phyloP scores from a whole-genome alignment of 495 filamentous ascomycete species.

The Annulohypoxylon stygium region DNA sequence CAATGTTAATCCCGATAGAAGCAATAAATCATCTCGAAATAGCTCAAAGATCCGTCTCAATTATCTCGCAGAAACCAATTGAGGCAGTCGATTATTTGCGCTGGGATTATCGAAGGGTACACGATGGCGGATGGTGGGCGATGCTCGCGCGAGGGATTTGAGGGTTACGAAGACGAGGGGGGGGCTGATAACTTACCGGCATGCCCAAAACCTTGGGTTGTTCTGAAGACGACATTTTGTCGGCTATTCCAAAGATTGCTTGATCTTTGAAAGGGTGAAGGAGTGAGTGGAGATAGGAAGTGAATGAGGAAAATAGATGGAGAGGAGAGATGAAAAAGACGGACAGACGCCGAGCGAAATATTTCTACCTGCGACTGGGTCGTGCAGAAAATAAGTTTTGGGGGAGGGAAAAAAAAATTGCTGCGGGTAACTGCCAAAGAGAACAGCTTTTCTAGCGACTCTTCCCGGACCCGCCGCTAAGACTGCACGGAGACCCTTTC shows the following conservation, averaged over 20 bases:
- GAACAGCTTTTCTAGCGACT: conserved; percentile 55
- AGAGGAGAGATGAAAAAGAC: conserved; percentile 52
- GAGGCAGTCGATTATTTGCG: conserved; percentile 43
- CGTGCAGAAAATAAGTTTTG: conserved; percentile 49
- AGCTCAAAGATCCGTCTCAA: conserved; percentile 38
- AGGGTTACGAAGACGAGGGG: conserved; percentile 9
- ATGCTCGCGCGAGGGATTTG: conserved; percentile 53
- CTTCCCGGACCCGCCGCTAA: conserved; percentile 52
- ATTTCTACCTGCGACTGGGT: conserved; percentile 51
- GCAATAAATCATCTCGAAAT: conserved; percentile 39
- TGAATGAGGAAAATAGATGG: conserved; percentile 52
- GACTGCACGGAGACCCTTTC: conserved; percentile 52
- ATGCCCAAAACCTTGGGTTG: conserved; percentile 80
- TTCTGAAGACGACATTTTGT: conserved; percentile 71
- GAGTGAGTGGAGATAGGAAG: conserved; percentile 61
- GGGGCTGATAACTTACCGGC: conserved; percentile 71
- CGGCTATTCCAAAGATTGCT: conserved; percentile 57
- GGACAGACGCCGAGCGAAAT: conserved; percentile 49
- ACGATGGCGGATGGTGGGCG: conserved; percentile 54
- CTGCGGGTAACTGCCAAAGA: conserved; percentile 51
- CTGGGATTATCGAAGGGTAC: conserved; percentile 33
- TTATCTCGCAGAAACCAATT: conserved; percentile 47
- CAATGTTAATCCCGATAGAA: conserved; percentile 30
- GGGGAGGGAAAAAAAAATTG: conserved; percentile 62
- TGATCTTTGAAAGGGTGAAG: conserved; percentile 60